Conservation (phyloP, 2,329 filamentous ascomycete genomes). For the Fusarium udum region DNA sequence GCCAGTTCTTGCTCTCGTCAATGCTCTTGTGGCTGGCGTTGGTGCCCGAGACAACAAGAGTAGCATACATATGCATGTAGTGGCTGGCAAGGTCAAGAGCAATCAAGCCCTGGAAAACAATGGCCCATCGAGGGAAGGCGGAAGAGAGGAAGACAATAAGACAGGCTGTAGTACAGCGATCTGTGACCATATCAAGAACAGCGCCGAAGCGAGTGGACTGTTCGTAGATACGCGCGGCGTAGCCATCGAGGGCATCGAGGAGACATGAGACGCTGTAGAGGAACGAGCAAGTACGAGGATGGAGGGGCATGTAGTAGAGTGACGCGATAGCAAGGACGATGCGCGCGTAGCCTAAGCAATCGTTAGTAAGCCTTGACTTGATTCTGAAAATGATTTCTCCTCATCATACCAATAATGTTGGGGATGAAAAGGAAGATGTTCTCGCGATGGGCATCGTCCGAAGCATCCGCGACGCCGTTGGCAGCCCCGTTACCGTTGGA, state of each 20-base stretch:
- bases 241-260: conserved; percentile 93
- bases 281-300: conserved; percentile 92
- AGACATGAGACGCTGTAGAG: conserved; percentile 95
- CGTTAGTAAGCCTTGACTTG: conserved; percentile 20
- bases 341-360: conserved; percentile 72
- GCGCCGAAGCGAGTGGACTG: conserved; percentile 96
- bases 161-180: conserved; percentile 95
- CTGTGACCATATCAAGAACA: conserved; percentile 98
- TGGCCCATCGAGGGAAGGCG: conserved; percentile 92
- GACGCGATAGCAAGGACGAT: conserved; percentile 87
- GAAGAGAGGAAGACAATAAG: conserved; percentile 93
- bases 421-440: conserved; percentile 87
- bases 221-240: conserved; percentile 81
- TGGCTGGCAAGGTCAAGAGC: conserved; percentile 93
- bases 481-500: conserved; percentile 57
- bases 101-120: conserved; percentile 94
- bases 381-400: not conserved
- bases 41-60: conserved; percentile 84
- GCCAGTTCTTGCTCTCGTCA: conserved; percentile 84
- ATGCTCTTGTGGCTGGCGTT: conserved; percentile 92
- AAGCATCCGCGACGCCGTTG: conserved; percentile 47
- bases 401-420: conserved; percentile 77
- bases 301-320: conserved; percentile 98
- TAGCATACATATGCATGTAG: conserved; percentile 99
- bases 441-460: conserved; percentile 60